phyloP scores from a whole-genome alignment of 495 filamentous ascomycete species.

The Neurospora sp. region DNA sequence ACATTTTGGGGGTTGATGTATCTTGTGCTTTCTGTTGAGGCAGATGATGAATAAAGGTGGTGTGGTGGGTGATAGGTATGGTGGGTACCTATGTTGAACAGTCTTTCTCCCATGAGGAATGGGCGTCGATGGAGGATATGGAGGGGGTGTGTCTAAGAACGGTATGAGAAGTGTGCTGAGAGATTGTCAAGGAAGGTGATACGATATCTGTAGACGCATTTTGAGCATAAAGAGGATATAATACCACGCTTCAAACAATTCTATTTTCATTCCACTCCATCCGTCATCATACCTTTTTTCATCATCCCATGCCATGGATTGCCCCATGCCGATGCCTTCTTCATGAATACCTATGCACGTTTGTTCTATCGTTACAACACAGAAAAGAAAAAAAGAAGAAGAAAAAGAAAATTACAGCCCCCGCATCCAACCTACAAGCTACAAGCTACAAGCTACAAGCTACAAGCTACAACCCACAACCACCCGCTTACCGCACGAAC shows the following conservation, averaged over 20 bases:
- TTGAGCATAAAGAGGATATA: background rate
- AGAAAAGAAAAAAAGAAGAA: background rate
- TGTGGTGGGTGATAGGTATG: too few relatives aligned
- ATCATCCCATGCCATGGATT: background rate
- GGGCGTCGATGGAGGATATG: too few relatives aligned
- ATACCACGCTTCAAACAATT: background rate
- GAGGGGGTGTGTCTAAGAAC: too few relatives aligned
- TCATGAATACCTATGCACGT: background rate
- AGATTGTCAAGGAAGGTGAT: too few relatives aligned
- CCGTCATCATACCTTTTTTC: background rate
- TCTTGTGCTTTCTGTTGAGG: too few relatives aligned
- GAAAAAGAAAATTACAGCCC: background rate
- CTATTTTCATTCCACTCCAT: background rate
- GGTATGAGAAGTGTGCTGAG: too few relatives aligned
- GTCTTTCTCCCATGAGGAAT: too few relatives aligned
- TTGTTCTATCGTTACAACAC: constrained; percentile 4
- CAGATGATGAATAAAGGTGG: too few relatives aligned
- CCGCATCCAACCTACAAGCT: background rate
- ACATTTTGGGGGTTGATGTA: too few relatives aligned
- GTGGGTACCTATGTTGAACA: too few relatives aligned
- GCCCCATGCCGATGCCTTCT: background rate
- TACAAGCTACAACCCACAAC: background rate
- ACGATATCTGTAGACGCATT: background rate
- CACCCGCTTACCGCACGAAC: constrained; percentile 29
- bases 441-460: background rate